Evolutionary conservation across 768 basidiomycete genomes (phyloP).

Genomic region (Kwoniella mangroviensis): DNA sequence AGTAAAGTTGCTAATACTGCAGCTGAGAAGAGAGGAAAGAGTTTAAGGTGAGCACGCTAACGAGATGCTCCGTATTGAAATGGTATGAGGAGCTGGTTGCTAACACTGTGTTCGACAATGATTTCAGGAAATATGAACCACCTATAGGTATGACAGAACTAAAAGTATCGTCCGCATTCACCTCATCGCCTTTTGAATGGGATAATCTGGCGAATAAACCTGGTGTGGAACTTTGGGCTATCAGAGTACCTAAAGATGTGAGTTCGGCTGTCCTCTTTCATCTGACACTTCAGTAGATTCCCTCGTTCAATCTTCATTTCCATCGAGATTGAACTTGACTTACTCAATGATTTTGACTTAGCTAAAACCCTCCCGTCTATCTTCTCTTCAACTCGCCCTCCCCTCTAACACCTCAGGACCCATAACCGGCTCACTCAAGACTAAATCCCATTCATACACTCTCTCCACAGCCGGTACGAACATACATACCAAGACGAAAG

Average conservation of each 20-base stretch:
- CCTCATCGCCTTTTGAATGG: conserved; percentile 49
- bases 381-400: conserved; percentile 26
- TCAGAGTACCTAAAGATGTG: conserved; percentile 51
- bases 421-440: conserved; percentile 34
- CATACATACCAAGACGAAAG: conserved; percentile 11
- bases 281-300: background rate
- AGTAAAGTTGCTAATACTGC: background rate
- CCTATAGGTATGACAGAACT: conserved; percentile 42
- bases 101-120: background rate
- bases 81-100: background rate
- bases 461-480: conserved; percentile 30
- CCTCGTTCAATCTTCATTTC: background rate
- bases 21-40: conserved; percentile 5
- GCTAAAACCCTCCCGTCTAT: conserved; percentile 53
- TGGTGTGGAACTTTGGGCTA: conserved; percentile 52
- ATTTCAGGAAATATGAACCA: conserved; percentile 40
- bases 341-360: background rate
- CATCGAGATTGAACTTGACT: background rate
- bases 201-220: conserved; percentile 41
- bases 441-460: conserved; percentile 35
- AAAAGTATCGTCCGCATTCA: conserved; percentile 26
- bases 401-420: background rate
- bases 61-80: background rate
- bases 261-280: conserved; percentile 5
- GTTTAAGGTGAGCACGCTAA: background rate